These are phyloP conservation scores for Arbutus unedo DNA, from an alignment of 148 eudicot genomes.

Conservation along the genomic window DNA sequence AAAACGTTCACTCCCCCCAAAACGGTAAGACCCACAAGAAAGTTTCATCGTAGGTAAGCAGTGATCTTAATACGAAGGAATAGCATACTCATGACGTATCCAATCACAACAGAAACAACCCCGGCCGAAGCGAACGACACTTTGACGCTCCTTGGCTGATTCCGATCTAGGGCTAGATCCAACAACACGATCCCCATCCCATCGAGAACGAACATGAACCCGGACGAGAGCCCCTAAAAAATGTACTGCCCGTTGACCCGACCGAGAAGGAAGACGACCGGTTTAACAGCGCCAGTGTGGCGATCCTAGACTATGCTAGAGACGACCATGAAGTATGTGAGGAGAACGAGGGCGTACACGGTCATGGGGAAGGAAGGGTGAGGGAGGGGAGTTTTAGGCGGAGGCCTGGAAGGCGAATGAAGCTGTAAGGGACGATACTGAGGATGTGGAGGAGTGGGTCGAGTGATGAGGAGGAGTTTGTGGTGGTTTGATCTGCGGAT, in stretches of 20 bases:
- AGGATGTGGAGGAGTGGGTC: constrained; percentile 60
- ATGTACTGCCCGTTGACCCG: constrained; percentile 97
- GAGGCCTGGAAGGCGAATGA: constrained; percentile 74
- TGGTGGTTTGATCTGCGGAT: neutral
- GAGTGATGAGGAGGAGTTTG: constrained; percentile 21
- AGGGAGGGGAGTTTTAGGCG: constrained; percentile 76
- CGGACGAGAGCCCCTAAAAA: constrained; percentile 82
- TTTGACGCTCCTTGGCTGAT: constrained; percentile 55
- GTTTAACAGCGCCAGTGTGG: constrained; percentile 61
- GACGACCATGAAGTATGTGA: constrained; percentile 88
- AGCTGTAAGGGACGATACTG: constrained; percentile 43
- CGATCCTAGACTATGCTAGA: constrained; percentile 85
- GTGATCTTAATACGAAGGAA: constrained; percentile 93
- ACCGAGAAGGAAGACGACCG: constrained; percentile 82
- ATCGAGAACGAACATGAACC: constrained; percentile 89
- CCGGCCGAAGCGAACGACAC: constrained; percentile 63
- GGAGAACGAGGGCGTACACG: constrained; percentile 61
- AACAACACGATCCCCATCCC: constrained; percentile 70
- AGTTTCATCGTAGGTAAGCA: constrained; percentile 58
- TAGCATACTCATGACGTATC: constrained; percentile 87
- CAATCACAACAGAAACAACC: constrained; percentile 41
- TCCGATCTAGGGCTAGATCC: constrained; percentile 67
- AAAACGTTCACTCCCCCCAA: neutral
- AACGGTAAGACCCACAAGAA: constrained; percentile 1
- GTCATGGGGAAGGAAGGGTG: constrained; percentile 71